These are phyloP conservation scores for Vitis hybrid DNA, from an alignment of 177 flowering plant genomes.

Conservation along the genomic window DNA sequence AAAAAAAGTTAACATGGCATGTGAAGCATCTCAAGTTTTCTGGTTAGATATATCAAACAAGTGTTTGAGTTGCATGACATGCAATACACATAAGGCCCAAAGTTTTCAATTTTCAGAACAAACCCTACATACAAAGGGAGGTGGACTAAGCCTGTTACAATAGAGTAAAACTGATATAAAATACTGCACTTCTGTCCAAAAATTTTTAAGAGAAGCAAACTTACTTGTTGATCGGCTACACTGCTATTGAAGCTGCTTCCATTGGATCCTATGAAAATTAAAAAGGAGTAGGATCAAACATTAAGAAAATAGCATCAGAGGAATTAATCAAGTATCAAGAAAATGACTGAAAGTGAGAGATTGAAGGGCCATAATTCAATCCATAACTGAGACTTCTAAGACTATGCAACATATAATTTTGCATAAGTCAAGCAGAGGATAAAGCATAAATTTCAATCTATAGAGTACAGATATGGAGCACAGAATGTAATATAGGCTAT, in stretches of 20 bases:
- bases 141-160: neutral
- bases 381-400: neutral
- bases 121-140: neutral
- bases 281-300: constrained; percentile 4
- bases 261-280: constrained; percentile 51
- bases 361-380: neutral
- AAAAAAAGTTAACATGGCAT: neutral
- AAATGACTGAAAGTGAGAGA: neutral
- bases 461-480: neutral
- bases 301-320: neutral
- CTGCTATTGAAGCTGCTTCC: constrained; percentile 80
- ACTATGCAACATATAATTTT: neutral
- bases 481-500: too few species aligned
- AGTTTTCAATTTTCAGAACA: too few species aligned
- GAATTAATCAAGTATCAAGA: neutral
- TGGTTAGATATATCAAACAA: neutral
- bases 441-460: neutral
- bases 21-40: neutral
- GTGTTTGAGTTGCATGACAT: neutral
- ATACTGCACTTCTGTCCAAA: neutral
- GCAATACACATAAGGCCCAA: too few species aligned
- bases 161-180: neutral
- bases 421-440: neutral
- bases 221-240: constrained; percentile 86
- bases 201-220: constrained; percentile 26